Evolutionary conservation across 2,329 filamentous ascomycete genomes (phyloP).

Genomic region (Neobulgaria alba): DNA sequence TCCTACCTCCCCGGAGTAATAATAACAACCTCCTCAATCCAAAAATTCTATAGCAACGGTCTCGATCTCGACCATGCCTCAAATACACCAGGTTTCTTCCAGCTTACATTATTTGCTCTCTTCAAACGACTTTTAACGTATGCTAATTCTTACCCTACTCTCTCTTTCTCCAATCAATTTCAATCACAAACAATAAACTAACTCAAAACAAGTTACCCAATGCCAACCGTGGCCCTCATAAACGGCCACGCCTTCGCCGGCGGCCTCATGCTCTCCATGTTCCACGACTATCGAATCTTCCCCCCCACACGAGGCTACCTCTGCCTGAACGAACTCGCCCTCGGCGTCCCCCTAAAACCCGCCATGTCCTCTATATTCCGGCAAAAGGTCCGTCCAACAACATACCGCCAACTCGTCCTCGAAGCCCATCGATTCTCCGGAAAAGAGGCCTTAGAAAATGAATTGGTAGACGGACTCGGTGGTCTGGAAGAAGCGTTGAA

Average conservation of each 20-base stretch:
- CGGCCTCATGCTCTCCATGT: conserved; percentile 73
- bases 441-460: conserved; percentile 52
- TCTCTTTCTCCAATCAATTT: background rate
- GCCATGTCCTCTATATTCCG: conserved; percentile 70
- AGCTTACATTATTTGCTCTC: conserved; percentile 51
- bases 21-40: conserved; percentile 64
- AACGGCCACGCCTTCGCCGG: conserved; percentile 78
- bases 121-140: conserved; percentile 57
- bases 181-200: background rate
- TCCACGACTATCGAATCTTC: conserved; percentile 77
- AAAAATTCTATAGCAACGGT: conserved; percentile 78
- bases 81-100: conserved; percentile 51
- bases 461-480: conserved; percentile 61
- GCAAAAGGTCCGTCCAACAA: conserved; percentile 48
- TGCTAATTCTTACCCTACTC: conserved; percentile 9
- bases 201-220: conserved; percentile 46
- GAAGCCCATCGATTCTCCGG: conserved; percentile 63
- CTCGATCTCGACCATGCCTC: conserved; percentile 66
- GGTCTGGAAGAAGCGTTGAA: conserved; percentile 53
- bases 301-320: conserved; percentile 62
- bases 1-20: conserved; percentile 61
- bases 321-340: conserved; percentile 75
- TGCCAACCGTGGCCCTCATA: conserved; percentile 72
- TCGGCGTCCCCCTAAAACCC: conserved; percentile 65
- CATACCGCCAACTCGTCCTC: conserved; percentile 59